Percentiles rank a stretch among this genome's conserved stretches.
phyloP scores from a whole-genome alignment of 2,329 filamentous ascomycete species.

The Paraconiothyrium brasiliense region DNA sequence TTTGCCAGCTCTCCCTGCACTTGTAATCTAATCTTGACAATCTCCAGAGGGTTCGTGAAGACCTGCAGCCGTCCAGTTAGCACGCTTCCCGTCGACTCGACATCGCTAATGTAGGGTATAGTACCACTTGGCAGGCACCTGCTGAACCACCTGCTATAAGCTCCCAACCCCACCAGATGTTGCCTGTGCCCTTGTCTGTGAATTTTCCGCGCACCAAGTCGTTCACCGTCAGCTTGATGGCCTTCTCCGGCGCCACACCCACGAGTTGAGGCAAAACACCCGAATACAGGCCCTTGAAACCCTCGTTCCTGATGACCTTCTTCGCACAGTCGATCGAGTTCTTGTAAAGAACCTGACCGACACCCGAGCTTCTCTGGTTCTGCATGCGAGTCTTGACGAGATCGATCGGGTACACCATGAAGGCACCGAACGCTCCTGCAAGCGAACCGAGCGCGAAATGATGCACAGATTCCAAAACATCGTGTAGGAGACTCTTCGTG shows the following conservation, averaged over 20 bases:
- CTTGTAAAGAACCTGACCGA: constrained; percentile 91
- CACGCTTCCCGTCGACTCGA: constrained; percentile 5
- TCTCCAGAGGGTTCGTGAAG: constrained; percentile 97
- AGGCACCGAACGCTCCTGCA: constrained; percentile 95
- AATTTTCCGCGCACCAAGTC: constrained; percentile 84
- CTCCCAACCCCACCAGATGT: constrained; percentile 77
- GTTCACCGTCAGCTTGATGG: constrained; percentile 98
- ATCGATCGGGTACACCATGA: constrained; percentile 99
- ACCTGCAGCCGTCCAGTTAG: constrained; percentile 63
- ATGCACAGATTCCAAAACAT: constrained; percentile 79
- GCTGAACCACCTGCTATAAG: constrained; percentile 88
- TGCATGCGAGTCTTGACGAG: constrained; percentile 98
- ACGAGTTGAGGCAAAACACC: constrained; percentile 95
- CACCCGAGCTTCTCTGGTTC: constrained; percentile 83
- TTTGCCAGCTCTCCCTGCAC: constrained; percentile 97
- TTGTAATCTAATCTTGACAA: constrained; percentile 98
- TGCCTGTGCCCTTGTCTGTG: constrained; percentile 75
- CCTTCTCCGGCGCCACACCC: constrained; percentile 98
- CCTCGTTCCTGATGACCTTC: constrained; percentile 94
- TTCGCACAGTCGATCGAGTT: constrained; percentile 95
- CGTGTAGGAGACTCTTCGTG: constrained; percentile 67
- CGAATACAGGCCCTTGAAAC: constrained; percentile 88
- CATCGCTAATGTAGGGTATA: constrained; percentile 40
- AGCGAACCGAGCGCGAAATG: constrained; percentile 90
- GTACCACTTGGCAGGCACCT: constrained; percentile 94